Conservation (phyloP, 176 grass and related monocot genomes). For the Juncus effusus region DNA sequence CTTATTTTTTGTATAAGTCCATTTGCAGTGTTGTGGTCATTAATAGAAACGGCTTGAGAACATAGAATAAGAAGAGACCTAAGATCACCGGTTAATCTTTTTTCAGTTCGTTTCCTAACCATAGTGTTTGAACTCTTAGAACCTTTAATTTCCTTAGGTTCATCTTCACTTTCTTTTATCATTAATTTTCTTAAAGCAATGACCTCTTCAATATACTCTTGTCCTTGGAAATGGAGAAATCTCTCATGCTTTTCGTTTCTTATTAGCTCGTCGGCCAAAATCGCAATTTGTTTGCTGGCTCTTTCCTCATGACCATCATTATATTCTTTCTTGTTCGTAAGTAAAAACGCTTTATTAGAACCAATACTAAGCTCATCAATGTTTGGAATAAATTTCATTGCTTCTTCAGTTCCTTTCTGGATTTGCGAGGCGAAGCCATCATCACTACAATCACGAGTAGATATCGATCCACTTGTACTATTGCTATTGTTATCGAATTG, state of each 20-base stretch:
- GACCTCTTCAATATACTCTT: slow-evolving; percentile 17
- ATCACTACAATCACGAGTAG: not conserved
- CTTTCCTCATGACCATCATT: slow-evolving; percentile 21
- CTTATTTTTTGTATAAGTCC: slow-evolving; percentile 40
- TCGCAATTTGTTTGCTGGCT: slow-evolving; percentile 30
- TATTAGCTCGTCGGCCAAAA: slow-evolving; percentile 25
- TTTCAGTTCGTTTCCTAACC: too few species aligned
- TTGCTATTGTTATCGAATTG: not conserved
- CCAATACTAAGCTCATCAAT: slow-evolving; percentile 38
- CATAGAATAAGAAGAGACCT: slow-evolving; percentile 39
- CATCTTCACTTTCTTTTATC: slow-evolving; percentile 23
- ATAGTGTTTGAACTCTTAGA: too few species aligned
- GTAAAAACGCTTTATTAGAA: not conserved
- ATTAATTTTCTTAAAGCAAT: slow-evolving; percentile 27
- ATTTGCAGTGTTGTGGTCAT: slow-evolving; percentile 28
- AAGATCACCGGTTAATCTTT: slow-evolving; percentile 35
- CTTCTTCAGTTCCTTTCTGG: slow-evolving; percentile 38
- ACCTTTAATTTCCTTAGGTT: not conserved
- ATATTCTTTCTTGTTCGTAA: not conserved
- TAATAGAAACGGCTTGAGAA: slow-evolving; percentile 37
- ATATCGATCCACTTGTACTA: not conserved
- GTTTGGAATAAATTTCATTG: slow-evolving; percentile 9
- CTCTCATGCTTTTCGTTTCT: slow-evolving; percentile 39
- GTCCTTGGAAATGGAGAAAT: slow-evolving; percentile 32
- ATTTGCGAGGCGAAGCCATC: slow-evolving; percentile 27